These are phyloP conservation scores for Pichia kluyveri DNA, from an alignment of 805 yeast genomes.

Conservation along the genomic window DNA sequence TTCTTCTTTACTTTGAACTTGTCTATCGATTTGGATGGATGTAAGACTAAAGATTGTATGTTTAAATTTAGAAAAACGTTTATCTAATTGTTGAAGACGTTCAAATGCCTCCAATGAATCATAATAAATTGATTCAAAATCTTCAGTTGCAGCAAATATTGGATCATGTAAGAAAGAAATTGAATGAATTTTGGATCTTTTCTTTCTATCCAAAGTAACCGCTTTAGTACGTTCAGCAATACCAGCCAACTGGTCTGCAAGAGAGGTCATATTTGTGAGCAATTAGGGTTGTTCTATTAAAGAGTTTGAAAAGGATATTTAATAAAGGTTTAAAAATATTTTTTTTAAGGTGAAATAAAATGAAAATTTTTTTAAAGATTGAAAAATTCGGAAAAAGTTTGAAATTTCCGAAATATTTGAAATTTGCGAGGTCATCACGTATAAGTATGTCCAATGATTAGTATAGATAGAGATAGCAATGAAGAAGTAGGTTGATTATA, in stretches of 20 bases:
- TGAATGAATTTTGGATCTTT: constrained; percentile 78
- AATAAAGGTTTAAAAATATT: background rate
- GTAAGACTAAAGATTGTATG: constrained; percentile 75
- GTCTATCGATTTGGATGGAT: constrained; percentile 70
- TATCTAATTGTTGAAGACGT: constrained; percentile 62
- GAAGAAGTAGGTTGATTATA: too few species aligned
- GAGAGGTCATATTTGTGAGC: constrained; percentile 29
- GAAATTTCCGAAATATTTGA: too few species aligned
- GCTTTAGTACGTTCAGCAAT: constrained; percentile 58
- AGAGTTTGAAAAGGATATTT: background rate
- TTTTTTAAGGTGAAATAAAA: background rate
- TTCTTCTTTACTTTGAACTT: constrained; percentile 71
- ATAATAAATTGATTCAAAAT: constrained; percentile 70
- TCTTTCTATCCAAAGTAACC: constrained; percentile 76
- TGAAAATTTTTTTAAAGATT: constrained; percentile 1
- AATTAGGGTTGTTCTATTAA: background rate
- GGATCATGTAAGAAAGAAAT: constrained; percentile 83
- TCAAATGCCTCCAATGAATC: constrained; percentile 68
- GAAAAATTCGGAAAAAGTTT: background rate
- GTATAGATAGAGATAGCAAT: too few species aligned
- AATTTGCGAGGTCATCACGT: too few species aligned
- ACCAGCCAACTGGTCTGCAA: constrained; percentile 74
- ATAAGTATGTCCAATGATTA: too few species aligned
- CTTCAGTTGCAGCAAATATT: constrained; percentile 88
- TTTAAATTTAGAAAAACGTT: constrained; percentile 63